phyloP scores from a whole-genome alignment of 768 basidiomycete genomes.

The Leccinellum rugosiceps region DNA sequence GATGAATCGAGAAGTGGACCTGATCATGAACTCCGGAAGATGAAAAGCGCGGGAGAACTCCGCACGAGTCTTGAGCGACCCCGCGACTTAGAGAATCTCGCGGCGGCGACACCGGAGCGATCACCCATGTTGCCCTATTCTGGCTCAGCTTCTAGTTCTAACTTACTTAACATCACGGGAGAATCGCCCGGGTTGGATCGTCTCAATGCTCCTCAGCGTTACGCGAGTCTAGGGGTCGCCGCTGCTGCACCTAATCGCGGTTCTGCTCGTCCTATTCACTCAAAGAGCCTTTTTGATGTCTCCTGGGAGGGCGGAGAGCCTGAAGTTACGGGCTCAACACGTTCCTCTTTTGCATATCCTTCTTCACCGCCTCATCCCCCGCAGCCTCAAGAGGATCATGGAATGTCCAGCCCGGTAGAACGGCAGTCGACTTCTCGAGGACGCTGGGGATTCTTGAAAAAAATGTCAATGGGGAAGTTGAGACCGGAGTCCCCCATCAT shows the following conservation, averaged over 20 bases:
- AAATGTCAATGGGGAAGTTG: slow-evolving; percentile 98
- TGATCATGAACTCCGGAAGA: slow-evolving; percentile 68
- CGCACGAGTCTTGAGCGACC: slow-evolving; percentile 38
- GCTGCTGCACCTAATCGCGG: slow-evolving; percentile 34
- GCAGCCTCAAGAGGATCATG: slow-evolving; percentile 13
- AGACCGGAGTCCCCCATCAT: slow-evolving; percentile 52
- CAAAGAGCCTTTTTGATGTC: slow-evolving; percentile 50
- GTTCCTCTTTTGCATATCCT: slow-evolving; percentile 24
- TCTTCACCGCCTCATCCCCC: slow-evolving; percentile 26
- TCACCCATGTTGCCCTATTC: slow-evolving; percentile 48
- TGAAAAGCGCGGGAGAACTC: slow-evolving; percentile 86
- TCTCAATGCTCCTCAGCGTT: slow-evolving; percentile 48
- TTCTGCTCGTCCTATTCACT: slow-evolving; percentile 37
- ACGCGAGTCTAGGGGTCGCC: slow-evolving; percentile 62
- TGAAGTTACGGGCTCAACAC: slow-evolving; percentile 9
- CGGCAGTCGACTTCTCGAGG: slow-evolving; percentile 36
- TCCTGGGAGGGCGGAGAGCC: slow-evolving; percentile 34
- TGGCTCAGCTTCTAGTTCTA: slow-evolving; percentile 68
- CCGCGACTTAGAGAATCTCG: slow-evolving; percentile 23
- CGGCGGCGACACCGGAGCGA: slow-evolving; percentile 36
- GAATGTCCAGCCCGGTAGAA: slow-evolving; percentile 23
- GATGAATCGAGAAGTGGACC: slow-evolving; percentile 43
- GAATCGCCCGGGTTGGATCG: slow-evolving; percentile 35
- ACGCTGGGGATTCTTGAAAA: slow-evolving; percentile 95
- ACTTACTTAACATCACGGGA: slow-evolving; percentile 44